Base-by-base conservation (phyloP, 257 asterid genomes). In the Solanum paucissectum region DNA sequence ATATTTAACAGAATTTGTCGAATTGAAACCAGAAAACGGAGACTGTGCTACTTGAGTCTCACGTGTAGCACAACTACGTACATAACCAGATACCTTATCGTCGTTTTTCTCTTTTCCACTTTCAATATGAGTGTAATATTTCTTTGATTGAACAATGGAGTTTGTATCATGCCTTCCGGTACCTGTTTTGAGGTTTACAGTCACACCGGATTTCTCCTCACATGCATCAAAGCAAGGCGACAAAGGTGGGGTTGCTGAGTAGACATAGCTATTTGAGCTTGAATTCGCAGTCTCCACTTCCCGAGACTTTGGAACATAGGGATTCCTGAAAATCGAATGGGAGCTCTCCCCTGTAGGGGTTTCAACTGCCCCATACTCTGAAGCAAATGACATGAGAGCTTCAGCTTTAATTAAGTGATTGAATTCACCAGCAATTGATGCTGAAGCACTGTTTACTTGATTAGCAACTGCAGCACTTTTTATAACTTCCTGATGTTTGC, bases 341-440 rank as follows among this genome's bases (percentile, higher is more conserved):
- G 98, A 89, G 46, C 88, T 87, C 91, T 94, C 98, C 90, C 90
- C 91, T 88, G 90, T 89, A 85, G 95, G 90, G 92, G 98, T 91
- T 92, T 97, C 95, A 87, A 97, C 98, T 81, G 98, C 98, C 84
- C 99, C 98, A 88, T 94, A 97, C 90, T 97, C 98, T 20, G 98
- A 97, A 87, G 99, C 99, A 91, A 97, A 97, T 88, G 99, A 94
- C 96, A 97, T 93, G 88, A 95, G 88, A 27, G 99, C 99, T 91
- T 97, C 99, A 82, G 96, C 98, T 93, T 97, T 95, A 75, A 96
- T 90, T 88, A 97, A 93, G 89, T 97, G 96, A 91, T 97, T 98
- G 88, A 94, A 97, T 92, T 97, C 99, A 84, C 92, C 92, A 87
- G 88, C 89, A 83, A 76, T 88, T 87, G 95, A 87, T 91, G 94